These are phyloP conservation scores for Fusarium incarnatum DNA, from an alignment of 2,329 filamentous ascomycete species.

Conservation along the genomic window DNA sequence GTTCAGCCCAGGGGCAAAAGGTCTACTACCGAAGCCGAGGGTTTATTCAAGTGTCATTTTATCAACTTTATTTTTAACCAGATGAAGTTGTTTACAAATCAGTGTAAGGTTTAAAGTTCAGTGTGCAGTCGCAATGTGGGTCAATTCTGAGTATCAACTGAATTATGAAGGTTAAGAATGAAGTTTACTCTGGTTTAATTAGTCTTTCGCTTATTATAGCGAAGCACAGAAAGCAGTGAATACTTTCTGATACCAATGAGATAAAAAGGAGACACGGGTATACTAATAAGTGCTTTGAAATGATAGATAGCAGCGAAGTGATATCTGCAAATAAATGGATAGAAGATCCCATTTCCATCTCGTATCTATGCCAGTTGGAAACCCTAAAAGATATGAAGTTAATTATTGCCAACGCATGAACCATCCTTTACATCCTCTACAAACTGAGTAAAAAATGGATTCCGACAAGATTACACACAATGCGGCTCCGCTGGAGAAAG, in stretches of 20 bases:
- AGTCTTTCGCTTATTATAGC: background rate
- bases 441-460: background rate
- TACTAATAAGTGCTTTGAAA: background rate
- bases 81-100: background rate
- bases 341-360: background rate
- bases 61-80: background rate
- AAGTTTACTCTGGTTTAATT: background rate
- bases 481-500: background rate
- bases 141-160: background rate
- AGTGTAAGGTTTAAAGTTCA: background rate
- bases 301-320: background rate
- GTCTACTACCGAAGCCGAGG: rapidly evolving
- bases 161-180: background rate
- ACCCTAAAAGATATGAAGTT: rapidly evolving
- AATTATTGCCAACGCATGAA: background rate
- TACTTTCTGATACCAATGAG: too few relatives aligned
- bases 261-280: too few relatives aligned
- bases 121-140: background rate
- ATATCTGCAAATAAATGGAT: background rate
- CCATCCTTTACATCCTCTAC: background rate
- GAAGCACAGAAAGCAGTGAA: background rate
- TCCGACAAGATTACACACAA: background rate
- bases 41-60: background rate
- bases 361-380: background rate
- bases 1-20: rapidly evolving